These are phyloP conservation scores for Thymus quinquecostatus DNA, from an alignment of 257 asterid genomes.

Conservation along the genomic window DNA sequence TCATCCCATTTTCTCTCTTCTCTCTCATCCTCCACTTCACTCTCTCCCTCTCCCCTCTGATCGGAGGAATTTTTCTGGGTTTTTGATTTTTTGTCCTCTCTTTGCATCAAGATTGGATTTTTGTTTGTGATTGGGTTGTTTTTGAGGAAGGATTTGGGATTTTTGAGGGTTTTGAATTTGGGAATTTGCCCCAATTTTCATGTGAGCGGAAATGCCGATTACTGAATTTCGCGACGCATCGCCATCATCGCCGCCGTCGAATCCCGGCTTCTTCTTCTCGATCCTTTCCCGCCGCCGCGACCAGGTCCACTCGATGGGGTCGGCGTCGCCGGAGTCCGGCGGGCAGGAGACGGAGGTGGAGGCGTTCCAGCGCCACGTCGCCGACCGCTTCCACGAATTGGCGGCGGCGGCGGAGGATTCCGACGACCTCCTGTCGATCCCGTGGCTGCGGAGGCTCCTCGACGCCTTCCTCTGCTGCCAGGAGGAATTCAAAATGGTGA, in stretches of 20 bases:
- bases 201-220: constrained; percentile 40
- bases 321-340: constrained; percentile 27
- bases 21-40: constrained; percentile 25
- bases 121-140: too few relatives aligned
- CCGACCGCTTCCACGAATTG: constrained; percentile 47
- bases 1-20: constrained; percentile 21
- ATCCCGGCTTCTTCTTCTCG: constrained; percentile 44
- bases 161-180: background rate
- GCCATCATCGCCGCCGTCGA: constrained; percentile 32
- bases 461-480: constrained; percentile 63
- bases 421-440: constrained; percentile 56
- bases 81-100: too few relatives aligned
- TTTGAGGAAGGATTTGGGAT: background rate
- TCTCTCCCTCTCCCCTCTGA: background rate
- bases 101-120: background rate
- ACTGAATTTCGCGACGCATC: constrained; percentile 46
- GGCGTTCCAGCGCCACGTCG: constrained; percentile 60
- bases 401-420: constrained; percentile 41
- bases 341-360: constrained; percentile 50
- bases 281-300: constrained; percentile 55
- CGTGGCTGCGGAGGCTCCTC: constrained; percentile 62
- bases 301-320: constrained; percentile 57
- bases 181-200: background rate
- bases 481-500: constrained; percentile 55
- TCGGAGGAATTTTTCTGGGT: background rate